Conservation (phyloP, 2,329 filamentous ascomycete genomes). For the Xylaria sp. region DNA sequence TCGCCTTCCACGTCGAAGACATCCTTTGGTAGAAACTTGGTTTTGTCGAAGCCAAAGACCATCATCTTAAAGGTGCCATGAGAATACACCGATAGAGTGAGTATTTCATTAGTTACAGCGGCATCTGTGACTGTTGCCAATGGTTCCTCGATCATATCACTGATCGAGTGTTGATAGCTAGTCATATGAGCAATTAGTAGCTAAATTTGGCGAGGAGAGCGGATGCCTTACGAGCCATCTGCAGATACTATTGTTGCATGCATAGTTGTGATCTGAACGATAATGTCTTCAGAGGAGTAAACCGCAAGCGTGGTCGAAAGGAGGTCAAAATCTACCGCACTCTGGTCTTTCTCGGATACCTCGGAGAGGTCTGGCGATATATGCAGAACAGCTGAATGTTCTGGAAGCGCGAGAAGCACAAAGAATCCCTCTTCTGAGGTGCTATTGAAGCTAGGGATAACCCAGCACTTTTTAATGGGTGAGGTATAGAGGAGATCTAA, state of each 20-base stretch:
- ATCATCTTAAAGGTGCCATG: slow-evolving; percentile 54
- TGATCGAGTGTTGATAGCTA: slow-evolving; percentile 48
- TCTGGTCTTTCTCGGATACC: slow-evolving; percentile 56
- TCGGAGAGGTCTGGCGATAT: slow-evolving; percentile 61
- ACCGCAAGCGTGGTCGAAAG: slow-evolving; percentile 63
- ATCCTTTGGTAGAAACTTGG: slow-evolving; percentile 46
- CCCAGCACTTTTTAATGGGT: slow-evolving; percentile 65
- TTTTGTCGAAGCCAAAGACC: slow-evolving; percentile 53
- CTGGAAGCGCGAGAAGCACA: slow-evolving; percentile 62
- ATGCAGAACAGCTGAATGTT: slow-evolving; percentile 60
- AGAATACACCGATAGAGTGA: slow-evolving; percentile 58
- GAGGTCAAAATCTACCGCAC: slow-evolving; percentile 62
- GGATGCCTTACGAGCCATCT: slow-evolving; percentile 52
- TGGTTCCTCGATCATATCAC: slow-evolving; percentile 49
- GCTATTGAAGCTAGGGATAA: slow-evolving; percentile 53
- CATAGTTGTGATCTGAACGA: slow-evolving; percentile 67
- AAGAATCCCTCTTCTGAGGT: slow-evolving; percentile 50
- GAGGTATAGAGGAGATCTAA: slow-evolving; percentile 64
- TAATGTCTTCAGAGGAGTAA: slow-evolving; percentile 51
- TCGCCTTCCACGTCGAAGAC: slow-evolving; percentile 58
- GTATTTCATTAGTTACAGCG: slow-evolving; percentile 51
- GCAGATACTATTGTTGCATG: slow-evolving; percentile 55
- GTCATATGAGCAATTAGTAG: slow-evolving; percentile 36
- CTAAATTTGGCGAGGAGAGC: slow-evolving; percentile 21
- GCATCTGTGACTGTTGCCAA: slow-evolving; percentile 56